Base-by-base conservation (phyloP, 805 yeast species). In the Kluyveromyces nonfermentans region DNA sequence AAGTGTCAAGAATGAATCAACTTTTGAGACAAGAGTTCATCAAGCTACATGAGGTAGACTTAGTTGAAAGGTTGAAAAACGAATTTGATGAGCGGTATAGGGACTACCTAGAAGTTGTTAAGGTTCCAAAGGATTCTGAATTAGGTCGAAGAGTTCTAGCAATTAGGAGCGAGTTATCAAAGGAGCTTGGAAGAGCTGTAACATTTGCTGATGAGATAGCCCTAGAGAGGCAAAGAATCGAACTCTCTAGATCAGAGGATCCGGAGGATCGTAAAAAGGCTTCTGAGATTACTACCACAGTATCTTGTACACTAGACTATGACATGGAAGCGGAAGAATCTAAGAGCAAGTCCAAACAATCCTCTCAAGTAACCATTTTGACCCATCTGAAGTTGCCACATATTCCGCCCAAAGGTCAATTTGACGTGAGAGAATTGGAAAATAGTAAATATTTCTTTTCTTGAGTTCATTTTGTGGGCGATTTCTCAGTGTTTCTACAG, bases 11-110 rank as follows among this genome's bases (percentile, higher is more conserved):
- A 3, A 81, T 90, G 93, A 86, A 80, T 62, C 56, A 54, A 12
- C 67, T 75, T 37, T 68, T 93, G 50, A 75, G 98, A 57, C 80
- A 83, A 32, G 80, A 85, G 46, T 90, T 90, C 61, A 82, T 93
- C 48, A 67, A 73, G 42, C 69, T 90, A 44, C 97, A 90, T 60
- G 75, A 75, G 47, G 80, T 74, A 28, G 82, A 88, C 60, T 70
- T 89, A 52, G 75, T 90, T 54, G 75, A 72, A 28, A 75, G 77
- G 54, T 71, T 93, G 48, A 78, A 78, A 46, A 72, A 75, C 21
- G 98, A 90, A 64, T 87, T 93, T 56, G 85, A 80, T 56, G 74
- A 74, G 52, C 77, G 98, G 51, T 90, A 90, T 59, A 74, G 68
- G 43, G 82, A 82, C 14, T 81, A 81, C 53, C 70, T 86, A 42